Base-by-base conservation (phyloP, 2,329 filamentous ascomycete species). In the Pyrenophora graminea region DNA sequence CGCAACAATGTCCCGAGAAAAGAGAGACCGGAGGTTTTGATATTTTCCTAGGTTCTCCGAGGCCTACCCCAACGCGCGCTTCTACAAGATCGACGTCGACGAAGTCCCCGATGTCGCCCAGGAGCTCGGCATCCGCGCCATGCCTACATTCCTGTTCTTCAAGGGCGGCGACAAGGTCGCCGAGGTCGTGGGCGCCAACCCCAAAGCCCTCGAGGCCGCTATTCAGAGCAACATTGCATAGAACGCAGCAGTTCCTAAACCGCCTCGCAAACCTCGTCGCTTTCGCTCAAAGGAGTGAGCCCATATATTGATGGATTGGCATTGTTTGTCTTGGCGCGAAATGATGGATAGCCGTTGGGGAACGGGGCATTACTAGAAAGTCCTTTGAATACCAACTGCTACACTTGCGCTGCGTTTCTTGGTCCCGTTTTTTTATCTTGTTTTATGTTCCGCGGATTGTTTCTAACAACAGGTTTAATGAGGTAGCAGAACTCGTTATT, bases 31-130 rank as follows among this genome's bases (percentile, higher is more conserved):
- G 18, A 21, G 44, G 30, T 38, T 55, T 27, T 62, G 45, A 59
- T 32, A 25, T 1, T 18, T 23, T 9, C 7, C 50, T 68, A 88
- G 85, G 58, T 80, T 84, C 74, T 84, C 85, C 67, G 74, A 86
- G 37, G 72, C 76, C 51, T 84, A 83, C 77, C 74, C 82, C 59
- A 73, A 79, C 61, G 81, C 88, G 61, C 80, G 84, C 74, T 97
- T 96, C 78, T 85, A 85, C 82, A 94, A 96, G 83, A 80, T 97
- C 71, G 91, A 97, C 74, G 91, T 97, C 66, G 92, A 97, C 74
- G 80, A 91, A 59, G 79, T 93, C 34, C 79, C 86, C 61, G 85
- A 89, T 1, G 82, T 96, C 42, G 85, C 89, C 27, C 82, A 87
- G 67, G 85, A 94, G 71, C 85, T 94, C 58, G 85, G 84, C 59